Evolutionary conservation across 371 early-diverging fungal species (phyloP).

Genomic region (Coemansia sp.): DNA sequence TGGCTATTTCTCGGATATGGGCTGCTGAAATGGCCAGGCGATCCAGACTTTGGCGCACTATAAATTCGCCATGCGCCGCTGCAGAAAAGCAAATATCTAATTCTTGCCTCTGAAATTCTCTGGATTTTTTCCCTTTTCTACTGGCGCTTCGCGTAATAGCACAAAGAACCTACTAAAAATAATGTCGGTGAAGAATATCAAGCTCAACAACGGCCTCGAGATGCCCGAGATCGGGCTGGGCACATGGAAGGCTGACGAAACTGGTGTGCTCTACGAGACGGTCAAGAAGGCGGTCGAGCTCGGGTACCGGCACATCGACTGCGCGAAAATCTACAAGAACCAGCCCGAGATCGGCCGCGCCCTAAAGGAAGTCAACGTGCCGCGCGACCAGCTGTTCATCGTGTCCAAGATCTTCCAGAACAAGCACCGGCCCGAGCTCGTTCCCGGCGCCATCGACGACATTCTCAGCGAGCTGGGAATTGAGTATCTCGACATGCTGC

Average conservation of each 20-base stretch:
- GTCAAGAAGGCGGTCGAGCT: conserved; percentile 34
- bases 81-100: too few relatives aligned
- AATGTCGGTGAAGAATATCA: conserved; percentile 12
- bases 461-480: conserved; percentile 72
- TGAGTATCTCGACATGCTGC: conserved; percentile 87
- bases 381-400: conserved; percentile 71
- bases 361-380: conserved; percentile 20
- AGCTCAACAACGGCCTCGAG: conserved; percentile 56
- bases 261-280: conserved; percentile 21
- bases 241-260: conserved; percentile 39
- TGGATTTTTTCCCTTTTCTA: neutral
- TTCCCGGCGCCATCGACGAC: conserved; percentile 62
- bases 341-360: conserved; percentile 81
- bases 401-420: conserved; percentile 93
- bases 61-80: too few relatives aligned
- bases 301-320: conserved; percentile 55
- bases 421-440: conserved; percentile 70
- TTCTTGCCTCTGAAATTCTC: neutral
- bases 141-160: too few relatives aligned
- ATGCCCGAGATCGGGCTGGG: conserved; percentile 60
- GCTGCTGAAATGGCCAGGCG: too few relatives aligned
- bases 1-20: too few relatives aligned
- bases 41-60: too few relatives aligned
- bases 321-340: conserved; percentile 68
- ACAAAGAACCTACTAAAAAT: neutral